Evolutionary conservation across 352 stramenopile genomes (phyloP), one percentile per base, ranked within the genome.

Genomic region (Globisporangium orthogonon): DNA sequence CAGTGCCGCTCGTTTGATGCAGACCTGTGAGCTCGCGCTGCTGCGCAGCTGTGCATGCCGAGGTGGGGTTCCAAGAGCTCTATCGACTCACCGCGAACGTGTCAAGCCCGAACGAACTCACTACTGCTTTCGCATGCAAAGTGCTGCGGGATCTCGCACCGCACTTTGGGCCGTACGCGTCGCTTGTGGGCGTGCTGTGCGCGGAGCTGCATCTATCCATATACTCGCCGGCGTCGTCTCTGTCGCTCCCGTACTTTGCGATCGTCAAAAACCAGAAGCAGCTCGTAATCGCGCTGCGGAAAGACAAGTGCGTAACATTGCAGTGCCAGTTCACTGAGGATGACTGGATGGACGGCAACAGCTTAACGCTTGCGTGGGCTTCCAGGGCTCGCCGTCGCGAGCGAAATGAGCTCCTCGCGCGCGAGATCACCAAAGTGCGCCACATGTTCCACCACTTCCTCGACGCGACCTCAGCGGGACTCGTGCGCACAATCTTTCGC

Each of bases 41-140:
- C 49, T 39, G 31, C 31, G 31, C 30, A 91, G 81, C 61, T 30
- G 67, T 91, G 3, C 74, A 86, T 13, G 82, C 82, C 0, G 74
- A 91, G 17, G 67, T 91, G 35, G 74, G 72, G 0, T 85, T 89
- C 54, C 69, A 77, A 28, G 81, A 89, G 40, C 69, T 91, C 45
- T 71, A 78, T 35, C 73, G 70, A 39, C 62, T 84, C 28, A 88
- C 78, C 10, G 63, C 57, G 14, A 85, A 89, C 18, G 52, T 91
- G 13, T 62, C 73, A 11, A 58, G 51, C 0, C 81, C 81, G 13
- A 88, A 88, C 48, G 78, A 86, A 2, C 35, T 91, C 40, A 54
- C 86, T 43, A 87, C 78, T 3, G 62, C 69, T 10, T 91, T 88
- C 68, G 70, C 66, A 14, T 83, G 64, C 50, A 78, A 70, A 54